Evolutionary conservation across 208 protist genomes (phyloP).

Genomic region (Lotmaria passim): DNA sequence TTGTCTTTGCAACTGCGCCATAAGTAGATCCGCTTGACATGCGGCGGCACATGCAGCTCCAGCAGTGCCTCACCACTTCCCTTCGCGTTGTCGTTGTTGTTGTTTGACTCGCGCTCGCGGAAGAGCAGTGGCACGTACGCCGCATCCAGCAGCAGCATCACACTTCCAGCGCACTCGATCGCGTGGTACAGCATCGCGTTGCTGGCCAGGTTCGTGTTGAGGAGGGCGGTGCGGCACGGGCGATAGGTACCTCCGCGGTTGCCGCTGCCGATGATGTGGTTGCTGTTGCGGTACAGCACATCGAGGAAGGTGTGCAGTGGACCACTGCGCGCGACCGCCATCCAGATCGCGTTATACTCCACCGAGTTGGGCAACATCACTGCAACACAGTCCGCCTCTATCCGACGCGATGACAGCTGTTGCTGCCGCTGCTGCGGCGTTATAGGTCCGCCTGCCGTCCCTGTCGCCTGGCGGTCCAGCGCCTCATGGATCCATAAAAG

Average conservation of each 20-base stretch:
- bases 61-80: background rate
- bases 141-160: conserved; percentile 47
- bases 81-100: conserved; percentile 6
- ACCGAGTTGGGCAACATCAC: conserved; percentile 65
- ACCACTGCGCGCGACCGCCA: conserved; percentile 40
- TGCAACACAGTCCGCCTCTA: conserved; percentile 42
- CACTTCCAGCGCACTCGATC: conserved; percentile 40
- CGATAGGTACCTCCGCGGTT: conserved; percentile 33
- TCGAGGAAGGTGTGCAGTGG: conserved; percentile 54
- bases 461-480: conserved; percentile 8
- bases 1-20: conserved; percentile 43
- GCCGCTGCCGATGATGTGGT: conserved; percentile 24
- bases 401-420: background rate
- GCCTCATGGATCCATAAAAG: conserved; percentile 38
- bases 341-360: conserved; percentile 67
- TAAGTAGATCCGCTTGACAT: conserved; percentile 56
- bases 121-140: conserved; percentile 57
- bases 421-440: background rate
- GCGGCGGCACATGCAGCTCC: conserved; percentile 41
- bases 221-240: conserved; percentile 55
- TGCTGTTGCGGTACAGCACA: conserved; percentile 40
- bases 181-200: conserved; percentile 59
- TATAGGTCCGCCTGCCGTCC: background rate
- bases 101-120: background rate
- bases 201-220: conserved; percentile 70